phyloP scores from a whole-genome alignment of 2,329 filamentous ascomycete genomes.

The Lasiodiplodia theobromae region DNA sequence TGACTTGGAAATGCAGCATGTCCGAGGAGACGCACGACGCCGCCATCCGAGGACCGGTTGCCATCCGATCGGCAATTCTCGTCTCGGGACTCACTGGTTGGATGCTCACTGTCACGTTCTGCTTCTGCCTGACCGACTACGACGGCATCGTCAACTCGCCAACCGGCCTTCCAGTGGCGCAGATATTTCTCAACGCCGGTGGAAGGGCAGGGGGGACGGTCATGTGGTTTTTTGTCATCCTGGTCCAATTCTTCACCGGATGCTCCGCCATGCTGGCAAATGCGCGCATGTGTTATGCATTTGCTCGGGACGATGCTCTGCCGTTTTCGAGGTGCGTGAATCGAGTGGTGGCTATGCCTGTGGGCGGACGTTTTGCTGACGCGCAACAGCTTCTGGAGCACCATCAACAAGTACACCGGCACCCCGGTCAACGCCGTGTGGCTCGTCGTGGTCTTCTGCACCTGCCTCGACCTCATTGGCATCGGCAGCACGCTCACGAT shows the following conservation, averaged over 20 bases:
- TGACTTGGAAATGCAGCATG: slow-evolving; percentile 54
- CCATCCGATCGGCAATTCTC: slow-evolving; percentile 66
- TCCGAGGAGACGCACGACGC: slow-evolving; percentile 72
- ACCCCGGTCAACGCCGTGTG: slow-evolving; percentile 70
- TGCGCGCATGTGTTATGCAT: slow-evolving; percentile 68
- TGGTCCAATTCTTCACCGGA: slow-evolving; percentile 71
- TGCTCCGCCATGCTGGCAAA: slow-evolving; percentile 70
- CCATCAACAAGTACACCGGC: slow-evolving; percentile 60
- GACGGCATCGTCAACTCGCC: slow-evolving; percentile 63
- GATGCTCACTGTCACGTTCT: slow-evolving; percentile 68
- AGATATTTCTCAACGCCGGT: slow-evolving; percentile 65
- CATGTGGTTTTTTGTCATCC: slow-evolving; percentile 69
- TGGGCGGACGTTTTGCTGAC: slow-evolving; percentile 3
- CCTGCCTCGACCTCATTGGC: slow-evolving; percentile 59
- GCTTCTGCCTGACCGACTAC: slow-evolving; percentile 67
- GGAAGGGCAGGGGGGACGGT: slow-evolving; percentile 63
- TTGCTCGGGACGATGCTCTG: slow-evolving; percentile 66
- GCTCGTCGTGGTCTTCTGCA: slow-evolving; percentile 67
- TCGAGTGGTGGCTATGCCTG: background rate
- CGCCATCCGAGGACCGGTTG: slow-evolving; percentile 64
- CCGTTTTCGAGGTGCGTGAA: slow-evolving; percentile 63
- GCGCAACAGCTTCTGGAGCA: slow-evolving; percentile 56
- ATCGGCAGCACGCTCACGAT: slow-evolving; percentile 60
- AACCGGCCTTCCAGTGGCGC: slow-evolving; percentile 66
- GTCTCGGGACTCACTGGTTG: slow-evolving; percentile 67